Conservation (phyloP, 345 rosid species). For the Dovyalis caffra region DNA sequence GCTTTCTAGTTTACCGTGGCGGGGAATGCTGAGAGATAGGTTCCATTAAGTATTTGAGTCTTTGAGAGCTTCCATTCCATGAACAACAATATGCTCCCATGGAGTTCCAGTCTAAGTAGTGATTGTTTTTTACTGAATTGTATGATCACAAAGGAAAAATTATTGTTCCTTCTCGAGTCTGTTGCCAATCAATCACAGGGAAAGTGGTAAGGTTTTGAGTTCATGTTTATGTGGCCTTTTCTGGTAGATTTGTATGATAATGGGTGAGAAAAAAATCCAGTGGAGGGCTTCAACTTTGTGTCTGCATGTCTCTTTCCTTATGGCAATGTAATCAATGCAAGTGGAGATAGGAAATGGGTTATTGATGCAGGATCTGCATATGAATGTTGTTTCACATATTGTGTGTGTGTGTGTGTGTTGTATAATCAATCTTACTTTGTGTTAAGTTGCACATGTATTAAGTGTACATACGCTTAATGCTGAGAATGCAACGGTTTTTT, state of each 20-base stretch:
- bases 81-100: no score
- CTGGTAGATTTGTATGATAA: not conserved
- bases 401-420: no score
- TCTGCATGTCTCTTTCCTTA: not conserved
- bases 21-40: no score
- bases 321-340: not conserved
- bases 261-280: no score
- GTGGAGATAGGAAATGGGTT: not conserved
- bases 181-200: not conserved
- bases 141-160: no score
- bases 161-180: no score
- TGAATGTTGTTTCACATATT: not conserved
- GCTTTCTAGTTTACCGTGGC: no score
- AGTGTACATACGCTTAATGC: not conserved
- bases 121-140: no score
- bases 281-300: not conserved
- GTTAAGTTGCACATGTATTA: not conserved
- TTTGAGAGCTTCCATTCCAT: no score
- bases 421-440: not conserved
- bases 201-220: not conserved
- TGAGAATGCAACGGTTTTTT: slow-evolving; percentile 25
- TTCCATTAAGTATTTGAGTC: no score
- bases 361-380: not conserved
- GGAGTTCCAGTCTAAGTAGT: no score
- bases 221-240: not conserved